Evolutionary conservation across 306 rosid genomes (phyloP).

Genomic region (Citrullus colocynthis): DNA sequence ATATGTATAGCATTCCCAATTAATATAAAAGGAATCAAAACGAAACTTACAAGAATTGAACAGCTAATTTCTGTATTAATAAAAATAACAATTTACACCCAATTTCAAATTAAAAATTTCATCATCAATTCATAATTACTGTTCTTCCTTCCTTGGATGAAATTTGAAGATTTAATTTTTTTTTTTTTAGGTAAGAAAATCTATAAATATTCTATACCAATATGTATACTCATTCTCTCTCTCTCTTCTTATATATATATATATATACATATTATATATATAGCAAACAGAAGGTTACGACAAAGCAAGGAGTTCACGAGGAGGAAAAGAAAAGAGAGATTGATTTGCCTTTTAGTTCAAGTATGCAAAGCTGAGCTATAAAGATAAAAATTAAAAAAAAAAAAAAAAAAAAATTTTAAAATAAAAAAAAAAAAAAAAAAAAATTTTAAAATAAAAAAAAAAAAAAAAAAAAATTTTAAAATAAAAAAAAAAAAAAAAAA

Average conservation of each 20-base stretch:
- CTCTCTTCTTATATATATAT: too few relatives aligned
- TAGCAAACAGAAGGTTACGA: too few relatives aligned
- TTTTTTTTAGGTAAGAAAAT: too few relatives aligned
- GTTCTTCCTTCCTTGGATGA: background rate
- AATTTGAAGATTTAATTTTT: background rate
- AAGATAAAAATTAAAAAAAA: background rate
- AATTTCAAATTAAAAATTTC: background rate
- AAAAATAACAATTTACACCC: background rate
- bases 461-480: too few relatives aligned
- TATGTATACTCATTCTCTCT: background rate
- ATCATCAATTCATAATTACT: background rate
- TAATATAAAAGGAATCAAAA: background rate
- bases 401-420: too few relatives aligned
- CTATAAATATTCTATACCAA: background rate
- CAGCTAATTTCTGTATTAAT: background rate
- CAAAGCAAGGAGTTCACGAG: constrained; percentile 2
- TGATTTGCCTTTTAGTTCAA: constrained; percentile 29
- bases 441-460: too few relatives aligned
- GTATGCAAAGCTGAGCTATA: constrained; percentile 4
- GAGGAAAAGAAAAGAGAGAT: background rate
- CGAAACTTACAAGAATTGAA: background rate
- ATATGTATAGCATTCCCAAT: background rate
- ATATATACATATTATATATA: too few relatives aligned
- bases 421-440: too few relatives aligned
- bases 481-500: too few relatives aligned